Percentiles rank a stretch among this genome's conserved stretches.
Evolutionary conservation across 345 rosid species (phyloP).

Genomic region (Dimocarpus longan): DNA sequence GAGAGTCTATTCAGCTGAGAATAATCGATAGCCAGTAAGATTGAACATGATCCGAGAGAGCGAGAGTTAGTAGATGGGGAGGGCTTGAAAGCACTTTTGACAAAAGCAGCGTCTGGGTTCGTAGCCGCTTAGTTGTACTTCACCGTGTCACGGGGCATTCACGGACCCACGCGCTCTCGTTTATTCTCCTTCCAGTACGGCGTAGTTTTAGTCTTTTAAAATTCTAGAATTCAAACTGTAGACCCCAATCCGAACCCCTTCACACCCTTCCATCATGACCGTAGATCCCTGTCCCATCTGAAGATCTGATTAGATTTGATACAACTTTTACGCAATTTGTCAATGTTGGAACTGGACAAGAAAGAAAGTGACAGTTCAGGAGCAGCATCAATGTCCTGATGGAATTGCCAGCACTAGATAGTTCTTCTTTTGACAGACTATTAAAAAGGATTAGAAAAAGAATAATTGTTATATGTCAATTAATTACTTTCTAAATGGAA

Average conservation of each 20-base stretch:
- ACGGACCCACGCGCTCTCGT: constrained; percentile 29
- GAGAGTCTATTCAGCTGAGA: too few species aligned
- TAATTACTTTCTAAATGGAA: constrained; percentile 1
- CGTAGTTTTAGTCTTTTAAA: neutral
- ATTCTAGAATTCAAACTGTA: neutral
- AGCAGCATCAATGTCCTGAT: neutral
- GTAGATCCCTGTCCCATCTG: neutral
- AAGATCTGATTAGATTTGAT: neutral
- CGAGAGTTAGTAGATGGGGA: neutral
- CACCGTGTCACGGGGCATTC: constrained; percentile 32
- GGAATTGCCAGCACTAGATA: neutral
- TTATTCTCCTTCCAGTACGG: constrained; percentile 26
- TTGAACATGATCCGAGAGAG: too few species aligned
- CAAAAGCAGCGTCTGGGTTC: constrained; percentile 34
- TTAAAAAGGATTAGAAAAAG: neutral
- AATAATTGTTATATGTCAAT: neutral
- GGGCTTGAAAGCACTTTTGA: constrained; percentile 1
- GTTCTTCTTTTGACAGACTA: neutral
- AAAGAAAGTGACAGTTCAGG: neutral
- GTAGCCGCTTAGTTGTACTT: constrained; percentile 39
- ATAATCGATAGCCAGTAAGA: too few species aligned
- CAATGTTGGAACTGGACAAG: neutral
- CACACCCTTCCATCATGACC: neutral
- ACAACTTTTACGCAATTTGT: neutral
- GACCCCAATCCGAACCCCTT: neutral